Evolutionary conservation across 225 moss, liverwort and hornwort genomes (phyloP), one percentile per base, ranked within the genome.

Genomic region (Antitrichia curtipendula): DNA sequence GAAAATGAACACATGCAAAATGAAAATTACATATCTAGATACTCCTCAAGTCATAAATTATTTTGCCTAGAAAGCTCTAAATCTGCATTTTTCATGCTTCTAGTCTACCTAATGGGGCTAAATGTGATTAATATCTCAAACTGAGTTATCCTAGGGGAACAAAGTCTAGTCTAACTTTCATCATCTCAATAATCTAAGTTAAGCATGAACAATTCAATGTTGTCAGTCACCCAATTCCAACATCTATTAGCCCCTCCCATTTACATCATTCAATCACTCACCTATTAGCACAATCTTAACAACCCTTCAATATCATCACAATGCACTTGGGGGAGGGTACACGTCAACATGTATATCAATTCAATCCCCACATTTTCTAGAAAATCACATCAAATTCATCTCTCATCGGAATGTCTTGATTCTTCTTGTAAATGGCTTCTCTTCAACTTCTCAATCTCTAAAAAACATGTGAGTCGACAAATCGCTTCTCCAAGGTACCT

Each of bases 41-140:
- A 9, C 2, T 41, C 6, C 5, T 27, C 3, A 43, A 27, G 41
- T 6, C 9, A 43, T 16, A 16, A 71, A 28, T 43, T 43, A 10
- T 28, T 45, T 12, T 72, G 17, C 10, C 17, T 16, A 17, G 1
- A 10, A 45, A 45, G 6, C 6, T 72, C 10, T 2, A 16, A 28
- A 43, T 71, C 0, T 71, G 5, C 16, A 43, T 71, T 28, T 7
- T 0, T 1, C 0, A 0, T 70, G 0, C 10, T 10, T 29, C 16
- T 10, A 16, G 0, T 72, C 13, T 38, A 12, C 13, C 12, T 68
- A 13, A 23, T 0, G 0, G 0, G 8, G 13, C 2, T 38, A 68
- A 63, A 38, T 68, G 68, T 22, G 13, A 23, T 12, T 64, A 65
- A 65, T 65, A 19, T 41, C 25, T 25, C 13, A 12, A 69, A 31